phyloP scores from a whole-genome alignment of 495 filamentous ascomycete species.

The Pyrenula massariospora region DNA sequence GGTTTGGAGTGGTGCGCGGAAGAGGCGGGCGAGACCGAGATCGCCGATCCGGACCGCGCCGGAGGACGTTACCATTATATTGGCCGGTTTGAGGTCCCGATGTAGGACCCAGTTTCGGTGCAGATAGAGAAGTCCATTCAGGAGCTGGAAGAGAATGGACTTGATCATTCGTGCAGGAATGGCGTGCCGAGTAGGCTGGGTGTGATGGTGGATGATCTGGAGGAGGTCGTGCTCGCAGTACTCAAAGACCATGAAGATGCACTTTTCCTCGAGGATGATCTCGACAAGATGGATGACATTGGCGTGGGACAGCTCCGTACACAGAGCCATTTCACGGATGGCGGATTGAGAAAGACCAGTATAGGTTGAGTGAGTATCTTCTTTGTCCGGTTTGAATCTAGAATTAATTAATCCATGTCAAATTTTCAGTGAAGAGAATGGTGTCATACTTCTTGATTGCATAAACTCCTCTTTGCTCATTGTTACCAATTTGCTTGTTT shows the following conservation, averaged over 20 bases:
- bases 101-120: constrained; percentile 97
- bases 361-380: constrained; percentile 88
- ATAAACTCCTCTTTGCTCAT: constrained; percentile 61
- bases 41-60: constrained; percentile 92
- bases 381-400: constrained; percentile 98
- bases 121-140: constrained; percentile 88
- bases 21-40: constrained; percentile 80
- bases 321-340: constrained; percentile 96
- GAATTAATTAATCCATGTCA: too few species aligned
- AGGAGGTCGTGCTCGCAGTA: constrained; percentile 95
- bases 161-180: constrained; percentile 84
- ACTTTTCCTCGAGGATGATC: constrained; percentile 97
- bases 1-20: constrained; percentile 83
- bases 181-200: constrained; percentile 69
- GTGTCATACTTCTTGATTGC: constrained; percentile 78
- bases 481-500: constrained; percentile 18
- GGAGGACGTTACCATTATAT: constrained; percentile 91
- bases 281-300: constrained; percentile 90
- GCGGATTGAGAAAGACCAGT: constrained; percentile 97
- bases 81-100: constrained; percentile 92
- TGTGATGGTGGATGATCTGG: constrained; percentile 97
- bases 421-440: background rate
- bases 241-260: constrained; percentile 99
- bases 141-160: constrained; percentile 85
- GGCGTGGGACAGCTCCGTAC: constrained; percentile 77